These are phyloP conservation scores for Atalantia buxifolia DNA, from an alignment of 345 rosid genomes.

Conservation along the genomic window DNA sequence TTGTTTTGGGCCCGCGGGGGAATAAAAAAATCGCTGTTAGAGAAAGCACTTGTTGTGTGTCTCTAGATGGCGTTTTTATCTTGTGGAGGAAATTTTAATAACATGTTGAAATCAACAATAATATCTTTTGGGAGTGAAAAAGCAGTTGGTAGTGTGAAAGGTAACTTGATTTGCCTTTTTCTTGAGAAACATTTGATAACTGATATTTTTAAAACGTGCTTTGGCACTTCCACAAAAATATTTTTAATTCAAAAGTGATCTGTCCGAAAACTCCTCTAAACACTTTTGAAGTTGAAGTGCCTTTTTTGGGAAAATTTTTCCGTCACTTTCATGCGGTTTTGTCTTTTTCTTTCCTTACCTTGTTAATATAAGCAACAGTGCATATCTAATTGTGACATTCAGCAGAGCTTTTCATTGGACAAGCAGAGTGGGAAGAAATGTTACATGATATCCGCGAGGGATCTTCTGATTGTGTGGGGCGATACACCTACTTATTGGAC, in stretches of 20 bases:
- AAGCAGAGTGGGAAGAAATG: constrained; percentile 54
- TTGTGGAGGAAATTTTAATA: too few relatives aligned
- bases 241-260: too few relatives aligned
- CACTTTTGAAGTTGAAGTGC: too few relatives aligned
- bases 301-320: too few relatives aligned
- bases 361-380: neutral
- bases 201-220: neutral
- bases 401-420: constrained; percentile 47
- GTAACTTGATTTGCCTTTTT: neutral
- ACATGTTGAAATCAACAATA: too few relatives aligned
- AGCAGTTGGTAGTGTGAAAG: neutral
- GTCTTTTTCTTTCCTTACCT: neutral
- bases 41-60: neutral
- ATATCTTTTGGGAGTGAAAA: too few relatives aligned
- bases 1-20: too few relatives aligned
- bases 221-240: too few relatives aligned
- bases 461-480: constrained; percentile 50
- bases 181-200: neutral
- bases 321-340: neutral
- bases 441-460: constrained; percentile 56
- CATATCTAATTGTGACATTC: neutral
- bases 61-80: neutral
- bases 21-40: neutral
- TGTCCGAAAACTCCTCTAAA: too few relatives aligned
- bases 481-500: constrained; percentile 51